Conservation (phyloP, 495 filamentous ascomycete genomes). For the Neurospora sp. region DNA sequence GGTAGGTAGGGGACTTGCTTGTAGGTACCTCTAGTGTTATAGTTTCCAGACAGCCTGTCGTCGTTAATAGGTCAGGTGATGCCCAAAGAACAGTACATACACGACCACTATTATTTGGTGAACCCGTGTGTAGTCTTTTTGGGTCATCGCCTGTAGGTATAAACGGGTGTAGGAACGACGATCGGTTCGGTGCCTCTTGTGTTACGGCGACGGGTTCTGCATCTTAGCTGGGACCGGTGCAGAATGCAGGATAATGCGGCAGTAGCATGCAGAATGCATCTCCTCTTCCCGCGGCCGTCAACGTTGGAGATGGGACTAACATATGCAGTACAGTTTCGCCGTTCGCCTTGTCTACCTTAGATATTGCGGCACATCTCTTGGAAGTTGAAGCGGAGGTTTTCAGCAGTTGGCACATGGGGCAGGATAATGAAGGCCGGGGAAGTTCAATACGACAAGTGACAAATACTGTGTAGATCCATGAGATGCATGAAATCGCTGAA, state of each 20-base stretch:
- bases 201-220: not conserved
- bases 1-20: not conserved
- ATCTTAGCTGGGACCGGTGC: not conserved
- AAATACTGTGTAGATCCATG: not conserved
- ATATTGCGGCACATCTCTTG: not conserved
- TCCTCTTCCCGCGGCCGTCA: not conserved
- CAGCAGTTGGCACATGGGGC: not conserved
- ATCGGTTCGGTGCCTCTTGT: not conserved
- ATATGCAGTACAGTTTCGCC: not conserved
- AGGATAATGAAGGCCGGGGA: not conserved
- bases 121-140: too few relatives aligned
- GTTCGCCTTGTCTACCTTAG: not conserved
- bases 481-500: not conserved
- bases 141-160: too few relatives aligned
- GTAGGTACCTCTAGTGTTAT: not conserved
- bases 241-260: not conserved
- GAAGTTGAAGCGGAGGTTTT: not conserved
- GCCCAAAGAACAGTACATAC: too few relatives aligned
- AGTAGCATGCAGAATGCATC: not conserved
- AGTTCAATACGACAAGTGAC: not conserved
- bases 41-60: not conserved
- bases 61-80: too few relatives aligned
- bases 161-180: not conserved
- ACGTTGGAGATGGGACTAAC: not conserved
- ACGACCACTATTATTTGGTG: too few relatives aligned